Percentiles rank a stretch among this genome's conserved stretches.
Conservation (phyloP, 768 basidiomycete species). For the Tephrocybe sp. region DNA sequence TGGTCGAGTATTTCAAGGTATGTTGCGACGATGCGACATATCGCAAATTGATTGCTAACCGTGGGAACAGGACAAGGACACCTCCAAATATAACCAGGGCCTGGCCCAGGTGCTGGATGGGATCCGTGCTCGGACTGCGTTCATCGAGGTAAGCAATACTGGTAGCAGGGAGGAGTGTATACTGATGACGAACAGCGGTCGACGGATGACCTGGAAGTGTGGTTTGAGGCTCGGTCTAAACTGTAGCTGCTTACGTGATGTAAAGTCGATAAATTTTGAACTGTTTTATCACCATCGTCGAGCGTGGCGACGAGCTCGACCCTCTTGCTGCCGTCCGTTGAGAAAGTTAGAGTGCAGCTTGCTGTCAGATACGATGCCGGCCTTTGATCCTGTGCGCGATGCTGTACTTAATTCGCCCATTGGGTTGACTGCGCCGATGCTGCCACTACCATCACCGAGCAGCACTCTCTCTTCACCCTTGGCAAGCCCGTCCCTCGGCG, state of each 20-base stretch:
- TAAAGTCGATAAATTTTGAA: constrained; percentile 20
- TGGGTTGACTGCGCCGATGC: constrained; percentile 37
- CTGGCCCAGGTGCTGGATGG: constrained; percentile 70
- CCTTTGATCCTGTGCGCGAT: constrained; percentile 86
- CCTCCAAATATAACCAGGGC: constrained; percentile 63
- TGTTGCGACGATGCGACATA: constrained; percentile 13
- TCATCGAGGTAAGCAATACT: constrained; percentile 52
- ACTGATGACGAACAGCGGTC: constrained; percentile 45
- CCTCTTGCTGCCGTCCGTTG: constrained; percentile 12
- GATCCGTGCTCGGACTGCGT: constrained; percentile 58
- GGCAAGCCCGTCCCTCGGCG: constrained; percentile 47
- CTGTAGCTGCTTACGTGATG: constrained; percentile 24
- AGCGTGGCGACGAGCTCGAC: constrained; percentile 20
- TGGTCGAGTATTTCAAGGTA: constrained; percentile 77
- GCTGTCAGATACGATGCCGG: constrained; percentile 49
- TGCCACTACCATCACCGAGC: constrained; percentile 24
- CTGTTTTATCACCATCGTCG: constrained; percentile 21
- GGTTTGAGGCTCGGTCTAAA: constrained; percentile 41
- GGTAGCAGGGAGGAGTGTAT: not conserved
- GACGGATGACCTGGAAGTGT: constrained; percentile 51
- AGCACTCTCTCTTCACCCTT: constrained; percentile 33
- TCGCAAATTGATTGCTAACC: constrained; percentile 16
- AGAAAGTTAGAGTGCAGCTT: constrained; percentile 15
- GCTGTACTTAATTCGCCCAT: constrained; percentile 80
- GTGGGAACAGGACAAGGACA: constrained; percentile 57